These are phyloP conservation scores for Russula foetens DNA, from an alignment of 768 basidiomycete genomes.

Conservation along the genomic window DNA sequence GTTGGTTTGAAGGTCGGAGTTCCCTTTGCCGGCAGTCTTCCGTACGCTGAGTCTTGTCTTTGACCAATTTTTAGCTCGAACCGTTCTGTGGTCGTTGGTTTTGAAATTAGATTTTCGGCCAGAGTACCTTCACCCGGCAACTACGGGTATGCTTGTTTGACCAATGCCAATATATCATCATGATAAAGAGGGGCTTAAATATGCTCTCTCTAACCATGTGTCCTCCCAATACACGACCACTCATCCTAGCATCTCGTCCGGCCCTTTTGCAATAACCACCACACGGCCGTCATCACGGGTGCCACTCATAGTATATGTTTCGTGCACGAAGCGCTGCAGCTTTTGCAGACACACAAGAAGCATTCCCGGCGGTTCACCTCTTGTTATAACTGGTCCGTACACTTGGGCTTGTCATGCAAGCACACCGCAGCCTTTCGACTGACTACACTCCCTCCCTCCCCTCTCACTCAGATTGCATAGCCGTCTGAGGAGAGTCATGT, in stretches of 20 bases:
- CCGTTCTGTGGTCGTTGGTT: background rate
- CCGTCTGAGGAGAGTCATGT: constrained; percentile 85
- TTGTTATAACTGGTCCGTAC: constrained; percentile 74
- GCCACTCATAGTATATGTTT: constrained; percentile 82
- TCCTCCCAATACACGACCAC: constrained; percentile 13
- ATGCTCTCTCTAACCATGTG: constrained; percentile 12
- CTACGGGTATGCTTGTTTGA: background rate
- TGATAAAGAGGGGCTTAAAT: constrained; percentile 21
- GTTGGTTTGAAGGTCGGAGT: too few species aligned
- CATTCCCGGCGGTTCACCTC: constrained; percentile 83
- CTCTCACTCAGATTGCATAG: constrained; percentile 29
- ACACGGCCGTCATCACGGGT: too few species aligned
- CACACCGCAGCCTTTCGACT: constrained; percentile 2
- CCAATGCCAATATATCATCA: constrained; percentile 9
- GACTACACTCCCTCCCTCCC: background rate
- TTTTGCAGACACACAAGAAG: constrained; percentile 65
- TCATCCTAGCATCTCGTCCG: constrained; percentile 4
- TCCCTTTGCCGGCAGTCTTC: too few species aligned
- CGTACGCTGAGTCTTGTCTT: too few species aligned
- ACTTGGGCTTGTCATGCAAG: background rate
- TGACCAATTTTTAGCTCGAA: too few species aligned
- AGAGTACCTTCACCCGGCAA: background rate
- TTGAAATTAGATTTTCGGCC: constrained; percentile 8
- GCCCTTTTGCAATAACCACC: background rate
- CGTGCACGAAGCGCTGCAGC: constrained; percentile 81